Evolutionary conservation across 208 protist species (phyloP).

Genomic region (Trypanosoma melophagium): DNA sequence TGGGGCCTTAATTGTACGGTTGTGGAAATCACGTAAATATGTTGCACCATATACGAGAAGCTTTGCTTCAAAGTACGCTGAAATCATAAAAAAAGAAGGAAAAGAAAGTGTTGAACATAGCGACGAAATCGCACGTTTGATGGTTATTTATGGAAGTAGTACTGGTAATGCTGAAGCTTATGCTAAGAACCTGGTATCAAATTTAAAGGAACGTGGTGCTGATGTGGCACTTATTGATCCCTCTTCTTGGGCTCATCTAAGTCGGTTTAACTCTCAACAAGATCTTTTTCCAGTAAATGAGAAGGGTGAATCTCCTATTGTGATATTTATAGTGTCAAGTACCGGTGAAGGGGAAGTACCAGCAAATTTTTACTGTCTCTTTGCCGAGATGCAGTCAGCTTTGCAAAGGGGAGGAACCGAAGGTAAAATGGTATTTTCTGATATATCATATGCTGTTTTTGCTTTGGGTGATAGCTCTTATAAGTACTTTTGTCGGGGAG

Average conservation of each 20-base stretch:
- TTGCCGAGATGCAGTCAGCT: conserved; percentile 43
- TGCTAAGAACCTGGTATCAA: conserved; percentile 53
- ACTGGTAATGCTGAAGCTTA: conserved; percentile 69
- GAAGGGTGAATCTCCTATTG: neutral
- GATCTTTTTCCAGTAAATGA: conserved; percentile 16
- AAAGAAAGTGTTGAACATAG: neutral
- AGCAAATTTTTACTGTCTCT: conserved; percentile 59
- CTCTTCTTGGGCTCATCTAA: conserved; percentile 48
- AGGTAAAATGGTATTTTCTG: conserved; percentile 36
- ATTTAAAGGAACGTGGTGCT: conserved; percentile 56
- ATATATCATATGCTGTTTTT: conserved; percentile 88
- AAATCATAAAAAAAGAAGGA: conserved; percentile 6
- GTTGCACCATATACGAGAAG: neutral
- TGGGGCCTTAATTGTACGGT: conserved; percentile 4
- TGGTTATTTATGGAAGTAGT: conserved; percentile 70
- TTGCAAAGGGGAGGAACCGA: conserved; percentile 9
- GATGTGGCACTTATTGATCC: conserved; percentile 58
- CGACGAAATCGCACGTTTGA: conserved; percentile 30
- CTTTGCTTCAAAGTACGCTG: conserved; percentile 25
- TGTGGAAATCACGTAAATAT: conserved; percentile 9
- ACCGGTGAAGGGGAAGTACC: conserved; percentile 71
- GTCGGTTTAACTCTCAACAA: conserved; percentile 20
- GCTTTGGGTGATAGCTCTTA: conserved; percentile 95
- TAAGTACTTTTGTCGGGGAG: conserved; percentile 91
- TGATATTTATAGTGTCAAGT: conserved; percentile 68